Base-by-base conservation (phyloP, 2,329 filamentous ascomycete species). In the Monosporascus sp. region DNA sequence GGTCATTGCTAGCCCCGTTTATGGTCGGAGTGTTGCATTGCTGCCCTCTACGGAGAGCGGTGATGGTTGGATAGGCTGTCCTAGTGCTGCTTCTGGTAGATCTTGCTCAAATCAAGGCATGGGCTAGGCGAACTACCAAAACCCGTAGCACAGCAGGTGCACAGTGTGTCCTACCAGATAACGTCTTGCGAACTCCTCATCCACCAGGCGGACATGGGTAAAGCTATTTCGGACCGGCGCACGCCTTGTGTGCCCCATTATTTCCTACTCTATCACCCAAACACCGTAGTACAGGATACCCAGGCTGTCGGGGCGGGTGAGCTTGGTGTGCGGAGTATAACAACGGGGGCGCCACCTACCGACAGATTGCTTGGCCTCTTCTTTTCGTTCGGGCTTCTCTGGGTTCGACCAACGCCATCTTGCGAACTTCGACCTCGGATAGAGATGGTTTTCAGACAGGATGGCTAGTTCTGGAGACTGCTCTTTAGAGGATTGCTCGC, bases 391-490 rank as follows among this genome's bases (percentile, higher is more conserved):
- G 16, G 17, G 41, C 41, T 24, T 51, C 35, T 49, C 11, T 14
- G 6, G 5, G 17, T 11, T 22, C 22, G 31, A 35, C 9, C 9
- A 14, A 35, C 31, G 11, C 31, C 11, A 11, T 35, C 31, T 11
- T 35, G 31, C 14, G 4, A 35, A 5, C 31, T 14, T 35, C 27
- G 3, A 35, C 11, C 11, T 14, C 9, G 11, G 31, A 11, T 50
- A 48, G 55, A 56, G 47, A 60, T 59, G 54, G 57, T 43, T 44
- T 51, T 44, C 35, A 54, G 45, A 49, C 52, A 52, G 54, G 37
- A 66, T 65, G 62, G 57, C 56, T 60, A 61, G 37, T 52, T 54
- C 58, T 48, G 40, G 50, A 16, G 54, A 58, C 48, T 66, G 58
- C 49, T 44, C 51, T 51, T 58, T 54, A 46, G 50, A 49, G 49